phyloP scores from a whole-genome alignment of 495 filamentous ascomycete genomes.

The Trichoderma virens region DNA sequence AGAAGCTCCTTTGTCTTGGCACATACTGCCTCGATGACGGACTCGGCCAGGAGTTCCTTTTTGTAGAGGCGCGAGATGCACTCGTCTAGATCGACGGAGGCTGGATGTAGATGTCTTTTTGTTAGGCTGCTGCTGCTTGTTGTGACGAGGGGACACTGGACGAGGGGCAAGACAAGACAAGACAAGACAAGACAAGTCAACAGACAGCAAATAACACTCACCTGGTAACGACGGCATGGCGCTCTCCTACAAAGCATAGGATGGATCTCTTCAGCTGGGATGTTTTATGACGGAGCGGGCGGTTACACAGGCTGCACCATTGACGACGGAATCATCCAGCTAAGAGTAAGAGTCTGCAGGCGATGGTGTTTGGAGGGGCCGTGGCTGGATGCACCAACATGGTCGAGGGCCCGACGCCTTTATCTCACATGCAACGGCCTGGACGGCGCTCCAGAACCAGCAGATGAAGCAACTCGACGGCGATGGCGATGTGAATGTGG shows the following conservation, averaged over 20 bases:
- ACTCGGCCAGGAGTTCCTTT: constrained; percentile 93
- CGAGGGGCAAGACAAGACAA: too few relatives aligned
- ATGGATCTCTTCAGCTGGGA: too few relatives aligned
- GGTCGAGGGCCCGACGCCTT: constrained; percentile 19
- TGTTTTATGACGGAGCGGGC: not conserved
- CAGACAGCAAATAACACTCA: constrained; percentile 8
- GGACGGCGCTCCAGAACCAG: not conserved
- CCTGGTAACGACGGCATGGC: constrained; percentile 13
- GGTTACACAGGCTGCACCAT: not conserved
- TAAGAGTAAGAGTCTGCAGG: constrained; percentile 22
- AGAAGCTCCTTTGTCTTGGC: constrained; percentile 96
- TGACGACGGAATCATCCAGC: constrained; percentile 6
- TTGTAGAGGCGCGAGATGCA: constrained; percentile 93
- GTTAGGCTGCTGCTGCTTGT: constrained; percentile 5
- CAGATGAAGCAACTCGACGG: not conserved
- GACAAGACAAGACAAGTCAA: constrained; percentile 6
- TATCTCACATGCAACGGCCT: constrained; percentile 21
- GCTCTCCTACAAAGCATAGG: not conserved
- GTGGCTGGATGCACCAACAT: constrained; percentile 28
- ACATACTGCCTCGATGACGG: constrained; percentile 97
- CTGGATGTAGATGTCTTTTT: constrained; percentile 37
- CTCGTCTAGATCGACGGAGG: constrained; percentile 95
- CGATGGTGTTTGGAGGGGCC: constrained; percentile 23
- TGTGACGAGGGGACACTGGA: too few relatives aligned
- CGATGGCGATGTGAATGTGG: constrained; percentile 2